phyloP scores from a whole-genome alignment of 768 basidiomycete species.

The Russula foetens region DNA sequence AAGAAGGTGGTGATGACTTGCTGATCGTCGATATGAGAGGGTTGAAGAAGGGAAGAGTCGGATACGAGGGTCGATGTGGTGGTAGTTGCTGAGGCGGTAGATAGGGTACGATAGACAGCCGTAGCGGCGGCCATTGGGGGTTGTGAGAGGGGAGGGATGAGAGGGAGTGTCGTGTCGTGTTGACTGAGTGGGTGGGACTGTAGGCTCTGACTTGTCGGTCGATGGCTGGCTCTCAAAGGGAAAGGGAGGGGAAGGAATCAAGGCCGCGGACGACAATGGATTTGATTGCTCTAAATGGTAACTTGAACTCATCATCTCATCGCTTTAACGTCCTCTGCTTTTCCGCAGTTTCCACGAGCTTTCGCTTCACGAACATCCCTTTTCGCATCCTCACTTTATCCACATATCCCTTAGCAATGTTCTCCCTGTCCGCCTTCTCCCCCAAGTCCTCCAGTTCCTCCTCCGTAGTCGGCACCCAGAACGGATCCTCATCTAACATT shows the following conservation, averaged over 20 bases:
- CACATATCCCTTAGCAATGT: conserved; percentile 92
- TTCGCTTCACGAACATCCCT: conserved; percentile 91
- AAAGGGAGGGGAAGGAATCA: no score
- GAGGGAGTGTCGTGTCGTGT: no score
- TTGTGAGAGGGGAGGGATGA: neutral
- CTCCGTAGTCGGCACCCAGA: conserved; percentile 96
- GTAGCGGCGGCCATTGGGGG: conserved; percentile 1
- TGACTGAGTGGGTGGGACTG: no score
- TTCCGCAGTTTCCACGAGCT: conserved; percentile 93
- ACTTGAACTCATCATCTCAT: conserved; percentile 12
- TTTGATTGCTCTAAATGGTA: no score
- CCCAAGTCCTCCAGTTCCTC: conserved; percentile 96
- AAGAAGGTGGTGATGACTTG: conserved; percentile 64
- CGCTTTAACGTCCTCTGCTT: conserved; percentile 85
- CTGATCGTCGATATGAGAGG: conserved; percentile 34
- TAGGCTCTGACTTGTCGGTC: no score
- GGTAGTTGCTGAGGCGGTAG: neutral
- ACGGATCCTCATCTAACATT: conserved; percentile 87
- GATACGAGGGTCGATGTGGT: conserved; percentile 4
- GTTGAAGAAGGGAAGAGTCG: neutral
- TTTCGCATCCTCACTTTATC: conserved; percentile 86
- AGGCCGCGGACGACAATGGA: no score
- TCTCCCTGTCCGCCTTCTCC: conserved; percentile 88
- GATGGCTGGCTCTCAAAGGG: no score
- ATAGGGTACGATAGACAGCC: neutral